Conservation (phyloP, 768 basidiomycete genomes). For the Steccherinum ochraceum region DNA sequence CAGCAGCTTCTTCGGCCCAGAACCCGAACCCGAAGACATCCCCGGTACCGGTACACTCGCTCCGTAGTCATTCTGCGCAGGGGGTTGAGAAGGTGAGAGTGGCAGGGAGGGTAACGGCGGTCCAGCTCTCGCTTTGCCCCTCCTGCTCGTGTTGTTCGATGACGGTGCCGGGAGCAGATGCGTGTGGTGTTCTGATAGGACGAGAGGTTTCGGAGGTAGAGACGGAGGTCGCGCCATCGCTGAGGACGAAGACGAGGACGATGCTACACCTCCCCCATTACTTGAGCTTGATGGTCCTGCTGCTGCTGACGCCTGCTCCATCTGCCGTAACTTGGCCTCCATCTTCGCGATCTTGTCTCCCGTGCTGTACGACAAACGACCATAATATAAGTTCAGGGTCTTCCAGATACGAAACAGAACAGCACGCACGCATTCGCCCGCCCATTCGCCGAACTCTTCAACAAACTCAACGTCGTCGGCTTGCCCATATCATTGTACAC, state of each 20-base stretch:
- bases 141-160: neutral
- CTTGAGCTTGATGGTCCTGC: neutral
- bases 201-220: neutral
- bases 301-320: constrained; percentile 37
- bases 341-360: constrained; percentile 88
- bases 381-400: neutral
- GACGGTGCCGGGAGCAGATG: neutral
- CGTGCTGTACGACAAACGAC: constrained; percentile 46
- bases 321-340: constrained; percentile 89
- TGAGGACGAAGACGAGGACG: too few relatives aligned
- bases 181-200: neutral
- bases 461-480: constrained; percentile 82
- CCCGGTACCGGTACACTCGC: constrained; percentile 4
- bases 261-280: too few relatives aligned
- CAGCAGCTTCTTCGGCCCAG: neutral
- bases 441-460: constrained; percentile 61
- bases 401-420: neutral
- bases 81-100: constrained; percentile 12
- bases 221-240: constrained; percentile 2
- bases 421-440: constrained; percentile 39
- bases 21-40: constrained; percentile 7
- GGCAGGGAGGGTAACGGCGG: constrained; percentile 7
- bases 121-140: neutral
- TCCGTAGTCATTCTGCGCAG: constrained; percentile 5
- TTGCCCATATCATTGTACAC: constrained; percentile 51